Base-by-base conservation (phyloP, 192 early-diverging fungal genomes). In the Anaeromyces robustus region DNA sequence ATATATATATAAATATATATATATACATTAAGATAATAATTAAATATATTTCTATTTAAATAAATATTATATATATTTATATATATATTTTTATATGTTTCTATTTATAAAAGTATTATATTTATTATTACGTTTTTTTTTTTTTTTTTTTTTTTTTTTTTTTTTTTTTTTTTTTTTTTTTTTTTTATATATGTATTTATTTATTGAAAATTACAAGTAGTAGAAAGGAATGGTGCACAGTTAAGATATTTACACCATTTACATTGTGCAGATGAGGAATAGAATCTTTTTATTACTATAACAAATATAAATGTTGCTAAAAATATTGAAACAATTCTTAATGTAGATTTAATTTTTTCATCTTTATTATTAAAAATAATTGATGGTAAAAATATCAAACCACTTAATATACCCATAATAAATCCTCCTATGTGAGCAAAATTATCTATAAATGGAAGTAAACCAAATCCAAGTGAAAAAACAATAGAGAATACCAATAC, bases 351-450 rank as follows among this genome's bases (percentile, higher is more conserved):
- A 19, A 82, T 32, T 30, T 43, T 77, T 29, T 22, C 30, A 31
- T 80, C 85, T 84, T 52, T 84, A 84, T 26, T 84, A 86, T 79
- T 82, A 88, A 88, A 86, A 82, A 22, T 22, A 16, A 92, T 86
- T 19, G 87, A 90, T 0, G 94, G 92, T 88, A 94, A 88, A 78
- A 95, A 91, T 37, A 94, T 83, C 11, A 92, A 83, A 17, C 93
- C 92, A 13, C 91, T 84, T 28, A 94, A 52, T 39, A 94, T 81
- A 1, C 93, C 94, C 78, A 84, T 84, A 37, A 92, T 82, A 83
- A 92, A 94, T 7, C 94, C 93, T 43, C 94, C 95, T 59, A 95
- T 87, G 88, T 96, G 95, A 16, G 95, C 93, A 85, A 94, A 94
- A 84, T 96, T 96, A 84, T 96, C 95, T 26, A 94, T 81, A 83